These are phyloP conservation scores for Septoria petroselini DNA, from an alignment of 2,329 filamentous ascomycete species.

Conservation along the genomic window DNA sequence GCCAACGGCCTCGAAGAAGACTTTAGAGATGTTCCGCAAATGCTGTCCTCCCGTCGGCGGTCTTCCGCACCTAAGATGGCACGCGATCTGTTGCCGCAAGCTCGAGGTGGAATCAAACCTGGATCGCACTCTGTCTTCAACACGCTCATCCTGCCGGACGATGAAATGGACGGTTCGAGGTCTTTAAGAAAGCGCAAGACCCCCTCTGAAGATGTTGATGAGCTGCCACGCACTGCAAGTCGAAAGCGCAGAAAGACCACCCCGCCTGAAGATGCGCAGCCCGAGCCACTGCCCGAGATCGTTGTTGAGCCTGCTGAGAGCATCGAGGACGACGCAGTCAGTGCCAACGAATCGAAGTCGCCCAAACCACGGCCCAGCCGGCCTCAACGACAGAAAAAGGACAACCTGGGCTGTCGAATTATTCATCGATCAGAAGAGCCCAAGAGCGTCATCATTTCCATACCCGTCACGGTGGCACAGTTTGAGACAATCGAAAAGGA, in stretches of 20 bases:
- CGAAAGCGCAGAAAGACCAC: conserved; percentile 45
- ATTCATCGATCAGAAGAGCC: conserved; percentile 35
- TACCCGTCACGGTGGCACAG: conserved; percentile 37
- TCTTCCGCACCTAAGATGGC: conserved; percentile 64
- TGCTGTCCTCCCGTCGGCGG: conserved; percentile 48
- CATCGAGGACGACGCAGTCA: conserved; percentile 26
- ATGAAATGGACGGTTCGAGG: conserved; percentile 71
- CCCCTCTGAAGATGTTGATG: conserved; percentile 59
- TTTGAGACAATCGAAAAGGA: conserved; percentile 38
- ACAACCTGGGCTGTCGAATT: conserved; percentile 38
- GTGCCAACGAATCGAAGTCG: conserved; percentile 26
- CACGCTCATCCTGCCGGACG: conserved; percentile 66
- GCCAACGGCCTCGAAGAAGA: conserved; percentile 49
- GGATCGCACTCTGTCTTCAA: conserved; percentile 77
- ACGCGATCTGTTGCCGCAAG: conserved; percentile 65
- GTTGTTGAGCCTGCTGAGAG: conserved; percentile 24
- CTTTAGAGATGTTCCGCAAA: conserved; percentile 39
- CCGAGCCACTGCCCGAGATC: conserved; percentile 8
- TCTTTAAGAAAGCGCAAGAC: conserved; percentile 78
- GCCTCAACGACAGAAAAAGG: conserved; percentile 56
- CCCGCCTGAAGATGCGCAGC: conserved; percentile 31
- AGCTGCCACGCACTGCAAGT: conserved; percentile 37
- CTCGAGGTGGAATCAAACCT: conserved; percentile 61
- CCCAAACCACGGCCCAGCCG: conserved; percentile 36
- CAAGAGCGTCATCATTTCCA: conserved; percentile 54